Evolutionary conservation across 2,329 filamentous ascomycete genomes (phyloP).

Genomic region (Paecilomyces formosus): DNA sequence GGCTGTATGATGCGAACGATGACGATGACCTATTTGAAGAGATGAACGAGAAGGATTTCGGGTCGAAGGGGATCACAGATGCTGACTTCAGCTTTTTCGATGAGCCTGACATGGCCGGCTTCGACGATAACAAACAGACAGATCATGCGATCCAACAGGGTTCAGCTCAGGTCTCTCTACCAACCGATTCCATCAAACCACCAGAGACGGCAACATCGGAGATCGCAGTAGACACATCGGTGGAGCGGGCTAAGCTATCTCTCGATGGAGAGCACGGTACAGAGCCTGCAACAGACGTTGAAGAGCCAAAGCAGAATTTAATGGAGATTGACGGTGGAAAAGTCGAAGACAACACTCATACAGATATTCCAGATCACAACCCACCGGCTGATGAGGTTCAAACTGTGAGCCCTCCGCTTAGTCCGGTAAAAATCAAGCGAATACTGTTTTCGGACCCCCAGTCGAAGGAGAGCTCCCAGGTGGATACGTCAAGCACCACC

Average conservation of each 20-base stretch:
- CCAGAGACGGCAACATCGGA: neutral
- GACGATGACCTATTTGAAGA: constrained; percentile 54
- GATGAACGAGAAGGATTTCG: constrained; percentile 47
- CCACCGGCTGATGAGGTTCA: constrained; percentile 13
- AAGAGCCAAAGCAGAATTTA: constrained; percentile 7
- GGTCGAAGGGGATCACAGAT: constrained; percentile 50
- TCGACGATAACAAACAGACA: constrained; percentile 9
- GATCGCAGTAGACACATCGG: neutral
- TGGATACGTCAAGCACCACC: neutral
- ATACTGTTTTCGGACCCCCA: constrained; percentile 33
- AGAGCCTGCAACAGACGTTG: constrained; percentile 4
- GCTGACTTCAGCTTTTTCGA: constrained; percentile 61
- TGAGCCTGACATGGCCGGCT: constrained; percentile 35
- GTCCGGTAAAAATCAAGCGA: constrained; percentile 34
- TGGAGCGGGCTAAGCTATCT: neutral
- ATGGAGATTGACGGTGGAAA: neutral
- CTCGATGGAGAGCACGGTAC: neutral
- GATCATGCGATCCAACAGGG: constrained; percentile 10
- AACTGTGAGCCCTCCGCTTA: constrained; percentile 32
- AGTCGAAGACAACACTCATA: neutral
- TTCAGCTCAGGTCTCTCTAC: neutral
- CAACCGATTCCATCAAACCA: neutral
- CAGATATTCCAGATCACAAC: constrained; percentile 4
- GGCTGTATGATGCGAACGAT: constrained; percentile 33
- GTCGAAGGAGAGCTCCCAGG: constrained; percentile 3